These are phyloP conservation scores for Chaetomium strumarium DNA, from an alignment of 2,329 filamentous ascomycete species.

Conservation along the genomic window DNA sequence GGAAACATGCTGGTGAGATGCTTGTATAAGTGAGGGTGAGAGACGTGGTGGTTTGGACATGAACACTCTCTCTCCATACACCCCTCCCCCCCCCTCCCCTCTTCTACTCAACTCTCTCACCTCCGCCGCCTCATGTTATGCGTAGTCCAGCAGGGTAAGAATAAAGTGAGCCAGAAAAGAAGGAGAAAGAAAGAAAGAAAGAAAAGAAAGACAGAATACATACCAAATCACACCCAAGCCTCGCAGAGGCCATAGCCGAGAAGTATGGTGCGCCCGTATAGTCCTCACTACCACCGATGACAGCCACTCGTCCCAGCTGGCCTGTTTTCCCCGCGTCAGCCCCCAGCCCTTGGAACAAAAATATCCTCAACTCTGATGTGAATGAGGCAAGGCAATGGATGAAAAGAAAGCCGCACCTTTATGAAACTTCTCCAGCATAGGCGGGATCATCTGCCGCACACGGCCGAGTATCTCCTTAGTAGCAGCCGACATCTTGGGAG, in stretches of 20 bases:
- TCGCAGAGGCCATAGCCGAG: conserved; percentile 92
- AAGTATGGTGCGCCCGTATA: conserved; percentile 98
- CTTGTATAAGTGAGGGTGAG: too few species aligned
- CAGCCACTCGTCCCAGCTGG: conserved; percentile 83
- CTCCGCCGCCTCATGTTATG: too few species aligned
- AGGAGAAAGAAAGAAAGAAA: background rate
- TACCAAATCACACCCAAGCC: conserved; percentile 87
- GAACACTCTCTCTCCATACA: too few species aligned
- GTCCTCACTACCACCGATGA: conserved; percentile 91
- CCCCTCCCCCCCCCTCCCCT: too few species aligned
- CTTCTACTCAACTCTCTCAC: too few species aligned
- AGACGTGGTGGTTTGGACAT: too few species aligned
- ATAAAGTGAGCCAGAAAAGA: too few species aligned
- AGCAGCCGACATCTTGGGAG: conserved; percentile 54
- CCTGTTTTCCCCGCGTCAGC: conserved; percentile 55
- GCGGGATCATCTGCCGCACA: conserved; percentile 85
- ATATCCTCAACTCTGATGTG: too few species aligned
- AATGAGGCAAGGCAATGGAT: background rate
- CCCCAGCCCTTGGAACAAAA: too few species aligned
- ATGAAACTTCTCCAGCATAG: conserved; percentile 92
- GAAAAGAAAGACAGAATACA: too few species aligned
- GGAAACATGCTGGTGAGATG: too few species aligned
- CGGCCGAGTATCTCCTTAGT: conserved; percentile 72
- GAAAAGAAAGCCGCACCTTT: conserved; percentile 60
- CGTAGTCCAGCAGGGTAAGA: too few species aligned